Percentiles rank a stretch among this genome's conserved stretches.
These are phyloP conservation scores for Saccharomyces mikatae DNA, from an alignment of 805 yeast species.

Conservation along the genomic window DNA sequence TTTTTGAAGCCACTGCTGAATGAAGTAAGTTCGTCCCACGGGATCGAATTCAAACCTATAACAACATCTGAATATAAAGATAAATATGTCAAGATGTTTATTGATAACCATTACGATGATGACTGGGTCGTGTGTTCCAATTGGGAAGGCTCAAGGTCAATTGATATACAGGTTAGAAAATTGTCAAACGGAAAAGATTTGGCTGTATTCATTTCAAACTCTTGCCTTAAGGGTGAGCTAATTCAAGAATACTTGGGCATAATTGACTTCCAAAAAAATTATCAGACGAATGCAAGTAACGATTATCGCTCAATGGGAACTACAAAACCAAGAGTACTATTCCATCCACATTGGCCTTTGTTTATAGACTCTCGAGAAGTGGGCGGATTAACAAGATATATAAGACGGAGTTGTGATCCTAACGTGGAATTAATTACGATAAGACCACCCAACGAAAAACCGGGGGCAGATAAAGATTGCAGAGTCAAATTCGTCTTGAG, in stretches of 20 bases:
- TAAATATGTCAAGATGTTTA: slow-evolving; percentile 37
- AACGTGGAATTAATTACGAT: slow-evolving; percentile 59
- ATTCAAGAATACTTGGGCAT: slow-evolving; percentile 67
- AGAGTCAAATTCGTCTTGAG: slow-evolving; percentile 48
- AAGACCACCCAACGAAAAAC: slow-evolving; percentile 15
- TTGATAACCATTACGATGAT: slow-evolving; percentile 44
- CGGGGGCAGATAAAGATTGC: slow-evolving; percentile 15
- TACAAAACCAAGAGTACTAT: slow-evolving; percentile 49
- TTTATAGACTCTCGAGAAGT: slow-evolving; percentile 78
- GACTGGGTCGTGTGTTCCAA: slow-evolving; percentile 29
- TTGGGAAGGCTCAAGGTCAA: neutral
- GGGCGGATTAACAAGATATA: slow-evolving; percentile 66
- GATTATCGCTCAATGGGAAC: slow-evolving; percentile 73
- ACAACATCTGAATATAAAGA: slow-evolving; percentile 25
- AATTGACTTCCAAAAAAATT: slow-evolving; percentile 55
- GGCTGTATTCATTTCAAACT: slow-evolving; percentile 44
- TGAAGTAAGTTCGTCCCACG: neutral
- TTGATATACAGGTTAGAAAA: neutral
- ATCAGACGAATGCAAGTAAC: slow-evolving; percentile 57
- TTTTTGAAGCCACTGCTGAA: neutral
- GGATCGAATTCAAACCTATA: neutral
- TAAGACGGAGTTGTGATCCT: slow-evolving; percentile 69
- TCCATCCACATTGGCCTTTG: slow-evolving; percentile 52
- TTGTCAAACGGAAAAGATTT: neutral
- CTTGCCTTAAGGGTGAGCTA: slow-evolving; percentile 40